Evolutionary conservation across 768 basidiomycete species (phyloP), one percentile per base, ranked within the genome.

Genomic region (Kwoniella mangroviensis): DNA sequence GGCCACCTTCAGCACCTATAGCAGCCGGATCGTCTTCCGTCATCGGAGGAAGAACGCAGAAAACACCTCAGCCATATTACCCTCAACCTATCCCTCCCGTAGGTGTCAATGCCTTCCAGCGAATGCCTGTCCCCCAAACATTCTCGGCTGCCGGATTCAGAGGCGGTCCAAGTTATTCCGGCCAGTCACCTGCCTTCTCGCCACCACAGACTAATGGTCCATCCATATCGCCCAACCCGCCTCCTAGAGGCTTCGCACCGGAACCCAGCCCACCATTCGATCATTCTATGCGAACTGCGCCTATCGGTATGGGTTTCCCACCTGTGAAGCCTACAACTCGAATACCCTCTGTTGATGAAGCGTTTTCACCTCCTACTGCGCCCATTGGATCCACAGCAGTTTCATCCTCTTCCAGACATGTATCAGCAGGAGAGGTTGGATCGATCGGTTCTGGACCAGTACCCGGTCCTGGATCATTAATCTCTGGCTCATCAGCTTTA

Each of bases 221-320:
- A 19, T 68, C 66, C 12, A 69, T 72, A 53, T 72, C 71, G 19
- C 74, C 75, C 43, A 76, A 73, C 52, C 73, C 64, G 45, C 72
- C 68, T 60, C 65, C 75, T 15, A 57, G 72, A 49, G 60, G 73
- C 11, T 73, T 63, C 43, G 53, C 67, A 17, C 72, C 73, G 11
- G 70, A 74, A 15, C 71, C 73, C 3, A 68, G 66, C 15, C 73
- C 74, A n/a, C 68, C 76, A 2, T 77, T 74, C 62, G 72, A 70
- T 40, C 74, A 68, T 43, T 67, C 69, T n/a, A 43, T 71, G 55
- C 60, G 75, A 1, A 77, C 77, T 12, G 76, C 77, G 6, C 69
- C 79, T 2, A 76, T 82, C 53, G 81, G 81, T 13, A 75, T 82
- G 67, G 80, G 80, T 19, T 77, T 79, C 73, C 78, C 78, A 34